These are phyloP conservation scores for Vitis hybrid DNA, from an alignment of 177 flowering plant genomes.

Conservation along the genomic window DNA sequence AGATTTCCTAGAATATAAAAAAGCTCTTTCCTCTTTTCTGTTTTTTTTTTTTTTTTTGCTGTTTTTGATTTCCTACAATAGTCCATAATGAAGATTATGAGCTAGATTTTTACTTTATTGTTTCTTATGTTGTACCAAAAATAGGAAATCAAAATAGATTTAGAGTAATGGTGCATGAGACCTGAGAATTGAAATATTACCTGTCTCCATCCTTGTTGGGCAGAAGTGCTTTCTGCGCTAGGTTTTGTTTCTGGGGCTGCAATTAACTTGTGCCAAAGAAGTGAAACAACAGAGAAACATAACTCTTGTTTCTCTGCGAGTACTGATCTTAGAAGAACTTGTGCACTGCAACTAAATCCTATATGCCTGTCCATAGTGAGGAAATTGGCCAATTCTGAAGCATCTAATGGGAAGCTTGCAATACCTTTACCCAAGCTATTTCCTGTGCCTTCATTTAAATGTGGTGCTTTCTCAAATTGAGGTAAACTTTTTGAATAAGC, in stretches of 20 bases:
- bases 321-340: constrained; percentile 67
- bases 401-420: constrained; percentile 67
- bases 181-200: constrained; percentile 31
- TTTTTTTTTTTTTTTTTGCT: too few species aligned
- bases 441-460: constrained; percentile 34
- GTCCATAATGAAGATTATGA: too few species aligned
- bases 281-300: constrained; percentile 91
- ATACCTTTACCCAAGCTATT: constrained; percentile 43
- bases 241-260: constrained; percentile 84
- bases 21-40: too few species aligned
- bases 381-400: constrained; percentile 88
- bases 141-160: not conserved
- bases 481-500: constrained; percentile 25
- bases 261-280: constrained; percentile 90
- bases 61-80: too few species aligned
- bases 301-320: constrained; percentile 85
- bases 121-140: too few species aligned
- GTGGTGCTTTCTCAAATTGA: constrained; percentile 36
- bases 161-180: not conserved
- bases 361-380: constrained; percentile 85
- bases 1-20: too few species aligned
- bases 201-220: constrained; percentile 99
- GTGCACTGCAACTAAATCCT: constrained; percentile 78
- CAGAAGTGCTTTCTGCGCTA: constrained; percentile 90
- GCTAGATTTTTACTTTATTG: too few species aligned